Evolutionary conservation across 257 asterid genomes (phyloP), one percentile per base, ranked within the genome.

Genomic region (Apocynum venetum): DNA sequence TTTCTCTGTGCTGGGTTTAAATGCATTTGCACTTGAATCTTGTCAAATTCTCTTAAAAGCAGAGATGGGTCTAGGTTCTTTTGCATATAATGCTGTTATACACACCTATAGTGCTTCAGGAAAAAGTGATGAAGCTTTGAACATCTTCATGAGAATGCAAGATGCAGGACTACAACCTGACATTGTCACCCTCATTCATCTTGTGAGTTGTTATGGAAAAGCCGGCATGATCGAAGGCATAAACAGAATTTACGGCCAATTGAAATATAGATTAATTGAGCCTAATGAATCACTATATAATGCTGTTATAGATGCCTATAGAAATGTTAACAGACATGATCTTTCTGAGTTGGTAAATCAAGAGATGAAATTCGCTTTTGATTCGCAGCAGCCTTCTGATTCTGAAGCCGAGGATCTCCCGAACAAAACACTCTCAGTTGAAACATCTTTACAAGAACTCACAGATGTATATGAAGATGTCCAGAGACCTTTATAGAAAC

Each of bases 191-290:
- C 77, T 83, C 74, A 80, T 95, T 55, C 84, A 82, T 84, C 94
- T 95, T 13, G 97, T 90, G 19, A 83, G 80, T 56, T 95, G 98
- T 82, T 95, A 95, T 44, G 96, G 97, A 51, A 86, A 89, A 84
- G 95, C 93, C 13, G 94, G 98, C 60, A 90, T 92, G 93, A 84
- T 90, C 67, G 98, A 95, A 87, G 98, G 98, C 59, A 90, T 92
- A 80, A 91, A 92, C 85, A 87, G 98, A 41, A 80, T 92, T 74
- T 85, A 90, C 72, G 83, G 94, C 76, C 92, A 84, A 75, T 70
- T 95, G 57, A 95, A 88, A 77, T 80, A 81, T 72, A 91, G 96
- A 74, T 88, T 60, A 31, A 83, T 92, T 48, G 95, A 86, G 80
- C 85, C 86, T 8, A 86, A 85, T 53, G 92, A 88, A 69, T 81